These are phyloP conservation scores for Ceratobasidium sp. DNA, from an alignment of 1,284 basidiomycete genomes.

Conservation along the genomic window DNA sequence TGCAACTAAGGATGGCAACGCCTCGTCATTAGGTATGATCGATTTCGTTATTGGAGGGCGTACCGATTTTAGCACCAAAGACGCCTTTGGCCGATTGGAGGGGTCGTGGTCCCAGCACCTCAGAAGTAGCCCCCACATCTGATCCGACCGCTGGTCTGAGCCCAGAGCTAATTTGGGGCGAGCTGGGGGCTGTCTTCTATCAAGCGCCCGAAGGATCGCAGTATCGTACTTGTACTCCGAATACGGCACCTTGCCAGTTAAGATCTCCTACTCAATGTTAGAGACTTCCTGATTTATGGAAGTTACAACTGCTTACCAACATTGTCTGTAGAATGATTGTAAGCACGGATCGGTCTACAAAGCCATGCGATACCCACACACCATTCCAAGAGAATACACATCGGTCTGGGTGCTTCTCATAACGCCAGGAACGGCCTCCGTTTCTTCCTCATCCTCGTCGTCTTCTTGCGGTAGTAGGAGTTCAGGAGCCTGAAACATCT, in stretches of 20 bases:
- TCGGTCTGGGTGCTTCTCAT: slow-evolving; percentile 1
- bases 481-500: neutral
- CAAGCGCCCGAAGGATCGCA: neutral
- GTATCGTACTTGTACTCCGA: neutral
- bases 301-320: neutral
- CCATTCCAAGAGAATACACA: slow-evolving; percentile 10
- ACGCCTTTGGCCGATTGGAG: neutral
- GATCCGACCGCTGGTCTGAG: neutral
- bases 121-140: neutral
- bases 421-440: neutral
- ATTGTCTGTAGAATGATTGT: neutral
- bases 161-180: neutral
- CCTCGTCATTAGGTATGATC: no score
- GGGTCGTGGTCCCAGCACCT: slow-evolving; percentile 12
- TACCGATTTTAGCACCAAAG: no score
- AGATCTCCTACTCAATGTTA: neutral
- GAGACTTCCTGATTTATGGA: neutral
- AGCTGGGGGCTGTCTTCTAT: neutral
- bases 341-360: no score
- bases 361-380: neutral
- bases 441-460: neutral
- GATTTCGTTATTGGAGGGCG: no score
- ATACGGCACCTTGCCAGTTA: neutral
- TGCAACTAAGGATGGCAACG: no score
- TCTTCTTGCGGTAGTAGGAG: neutral